phyloP scores from a whole-genome alignment of 805 yeast genomes.

The Teunomyces pallodes region DNA sequence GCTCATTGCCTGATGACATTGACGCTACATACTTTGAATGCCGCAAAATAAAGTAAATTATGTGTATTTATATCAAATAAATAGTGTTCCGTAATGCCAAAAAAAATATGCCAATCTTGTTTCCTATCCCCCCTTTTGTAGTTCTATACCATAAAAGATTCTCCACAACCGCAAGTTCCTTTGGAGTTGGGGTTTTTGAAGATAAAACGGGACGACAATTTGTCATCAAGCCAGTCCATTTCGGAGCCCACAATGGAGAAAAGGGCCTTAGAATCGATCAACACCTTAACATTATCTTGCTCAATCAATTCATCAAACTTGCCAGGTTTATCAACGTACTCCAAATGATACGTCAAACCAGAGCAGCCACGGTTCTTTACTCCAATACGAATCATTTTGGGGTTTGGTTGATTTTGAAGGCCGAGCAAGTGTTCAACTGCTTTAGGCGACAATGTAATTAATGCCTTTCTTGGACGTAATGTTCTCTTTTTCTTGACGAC shows the following conservation, averaged over 20 bases:
- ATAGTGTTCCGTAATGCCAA: background rate
- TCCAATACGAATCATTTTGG: constrained; percentile 86
- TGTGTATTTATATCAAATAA: background rate
- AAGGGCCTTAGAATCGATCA: constrained; percentile 93
- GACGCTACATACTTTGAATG: constrained; percentile 53
- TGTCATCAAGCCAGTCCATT: constrained; percentile 98
- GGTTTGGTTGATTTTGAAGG: constrained; percentile 76
- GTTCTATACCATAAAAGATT: constrained; percentile 86
- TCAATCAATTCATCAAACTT: constrained; percentile 91
- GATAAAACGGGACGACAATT: constrained; percentile 81
- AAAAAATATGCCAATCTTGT: background rate
- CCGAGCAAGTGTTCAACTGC: constrained; percentile 72
- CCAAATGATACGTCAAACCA: constrained; percentile 87
- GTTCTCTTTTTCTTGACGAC: constrained; percentile 52
- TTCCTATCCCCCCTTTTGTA: background rate
- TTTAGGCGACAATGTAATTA: constrained; percentile 71
- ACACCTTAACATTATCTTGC: constrained; percentile 90
- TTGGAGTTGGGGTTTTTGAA: constrained; percentile 95
- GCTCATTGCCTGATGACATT: constrained; percentile 48
- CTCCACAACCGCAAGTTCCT: constrained; percentile 99
- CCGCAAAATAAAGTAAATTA: constrained; percentile 31
- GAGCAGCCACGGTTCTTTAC: constrained; percentile 98
- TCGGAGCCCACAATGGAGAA: constrained; percentile 95
- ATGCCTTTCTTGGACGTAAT: constrained; percentile 84
- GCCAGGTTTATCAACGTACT: constrained; percentile 87